phyloP scores from a whole-genome alignment of 345 rosid genomes.

The Eucalyptus tenuipes region DNA sequence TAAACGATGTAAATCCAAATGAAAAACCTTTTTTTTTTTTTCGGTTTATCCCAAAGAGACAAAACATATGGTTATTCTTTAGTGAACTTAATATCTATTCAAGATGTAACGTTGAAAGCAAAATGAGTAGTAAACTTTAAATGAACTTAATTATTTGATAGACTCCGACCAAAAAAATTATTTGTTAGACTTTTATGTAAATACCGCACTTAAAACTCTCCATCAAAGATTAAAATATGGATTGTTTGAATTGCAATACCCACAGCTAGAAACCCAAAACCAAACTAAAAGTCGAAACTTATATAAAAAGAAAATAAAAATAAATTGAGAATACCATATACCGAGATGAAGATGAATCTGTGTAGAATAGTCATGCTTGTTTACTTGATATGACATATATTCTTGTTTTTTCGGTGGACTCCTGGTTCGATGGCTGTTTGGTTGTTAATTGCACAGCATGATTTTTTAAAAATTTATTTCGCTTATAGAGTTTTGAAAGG shows the following conservation, averaged over 20 bases:
- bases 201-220: not conserved
- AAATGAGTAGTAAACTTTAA: not conserved
- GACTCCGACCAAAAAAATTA: not conserved
- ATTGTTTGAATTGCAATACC: not conserved
- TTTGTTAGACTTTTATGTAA: not conserved
- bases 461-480: not conserved
- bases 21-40: not conserved
- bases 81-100: not conserved
- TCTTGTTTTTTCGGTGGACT: not conserved
- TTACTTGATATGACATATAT: not conserved
- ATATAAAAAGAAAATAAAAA: not conserved
- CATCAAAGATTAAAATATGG: not conserved
- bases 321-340: not conserved
- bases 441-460: not conserved
- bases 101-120: not conserved
- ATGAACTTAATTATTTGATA: not conserved
- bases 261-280: not conserved
- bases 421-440: not conserved
- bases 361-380: not conserved
- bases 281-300: not conserved
- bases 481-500: not conserved
- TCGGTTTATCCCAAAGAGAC: rapidly evolving
- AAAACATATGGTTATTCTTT: not conserved
- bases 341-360: not conserved
- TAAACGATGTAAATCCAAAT: not conserved